Base-by-base conservation (phyloP, 2,329 filamentous ascomycete genomes). In the Taxawa tesnikishii region DNA sequence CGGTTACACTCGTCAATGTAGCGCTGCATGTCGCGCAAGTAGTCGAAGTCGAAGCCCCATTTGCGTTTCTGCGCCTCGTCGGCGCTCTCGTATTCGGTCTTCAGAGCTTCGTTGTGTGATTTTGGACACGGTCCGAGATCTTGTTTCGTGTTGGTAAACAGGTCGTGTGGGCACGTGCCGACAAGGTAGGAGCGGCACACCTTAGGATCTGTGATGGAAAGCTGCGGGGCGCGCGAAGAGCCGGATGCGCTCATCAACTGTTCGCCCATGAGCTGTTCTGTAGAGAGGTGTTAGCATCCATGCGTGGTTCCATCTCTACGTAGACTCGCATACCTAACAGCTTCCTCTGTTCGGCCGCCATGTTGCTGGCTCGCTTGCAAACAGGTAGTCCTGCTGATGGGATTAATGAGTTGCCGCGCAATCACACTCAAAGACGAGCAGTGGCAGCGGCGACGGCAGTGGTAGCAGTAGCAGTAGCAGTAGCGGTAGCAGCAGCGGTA, bases 61-160 rank as follows among this genome's bases (percentile, higher is more conserved):
- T 79, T 75, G 38, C 78, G 73, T 54, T 78, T 80, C 47, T 88
- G 79, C 17, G 73, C 60, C 2, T 79, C 65, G 4, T 79, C 63
- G 0, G 90, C 74, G 1, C 63, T 68, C 45, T 92, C 81, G 57
- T 90, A 98, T 55, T 98, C 87, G 29, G 77, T 67, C 59, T 94
- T 94, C 43, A 96, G 69, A 9, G 76, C 75, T 54, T 94, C 87
- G 29, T 75, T 82, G 62, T 98, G 90, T 15, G 88, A 72, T 54
- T 88, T 90, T 30, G 83, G 73, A 52, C 90, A 98, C 1, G 76
- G 73, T 3, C 90, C 90, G 19, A 96, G 73, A 55, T 98, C 90
- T 68, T 96, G 87, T 65, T 94, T 96, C 28, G 90, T 98, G 63
- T 98, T 98, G 43, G 88, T 98, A 70, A 98, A 98, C 51, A 98